These are phyloP conservation scores for Russula sp. DNA, from an alignment of 768 basidiomycete genomes.

Conservation along the genomic window DNA sequence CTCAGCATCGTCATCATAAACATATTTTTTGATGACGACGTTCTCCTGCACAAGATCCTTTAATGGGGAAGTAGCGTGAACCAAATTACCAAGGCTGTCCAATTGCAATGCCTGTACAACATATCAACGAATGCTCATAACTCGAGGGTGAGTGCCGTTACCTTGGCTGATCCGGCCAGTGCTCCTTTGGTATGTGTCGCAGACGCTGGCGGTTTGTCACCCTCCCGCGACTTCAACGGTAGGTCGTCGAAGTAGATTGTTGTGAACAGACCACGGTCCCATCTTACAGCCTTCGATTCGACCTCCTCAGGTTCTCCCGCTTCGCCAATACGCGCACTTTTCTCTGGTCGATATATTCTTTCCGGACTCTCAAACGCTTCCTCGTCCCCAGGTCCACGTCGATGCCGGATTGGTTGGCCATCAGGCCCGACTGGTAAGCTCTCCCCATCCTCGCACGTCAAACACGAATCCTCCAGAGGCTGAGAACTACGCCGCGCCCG, in stretches of 20 bases:
- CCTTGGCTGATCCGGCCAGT: slow-evolving; percentile 61
- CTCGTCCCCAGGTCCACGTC: slow-evolving; percentile 69
- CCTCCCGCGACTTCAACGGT: slow-evolving; percentile 41
- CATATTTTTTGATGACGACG: slow-evolving; percentile 66
- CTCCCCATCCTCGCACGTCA: slow-evolving; percentile 27
- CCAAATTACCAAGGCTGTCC: slow-evolving; percentile 67
- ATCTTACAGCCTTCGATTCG: slow-evolving; percentile 55
- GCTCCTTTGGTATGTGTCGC: slow-evolving; percentile 48
- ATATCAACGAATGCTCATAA: neutral
- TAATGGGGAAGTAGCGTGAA: slow-evolving; percentile 48
- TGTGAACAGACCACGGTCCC: slow-evolving; percentile 64
- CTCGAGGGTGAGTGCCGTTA: slow-evolving; percentile 25
- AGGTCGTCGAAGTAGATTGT: slow-evolving; percentile 57
- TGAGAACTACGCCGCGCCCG: slow-evolving; percentile 38
- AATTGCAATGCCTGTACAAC: slow-evolving; percentile 45
- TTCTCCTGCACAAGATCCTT: slow-evolving; percentile 55
- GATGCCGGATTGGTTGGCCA: slow-evolving; percentile 35
- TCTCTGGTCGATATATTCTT: slow-evolving; percentile 34
- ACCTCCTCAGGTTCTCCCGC: slow-evolving; percentile 24
- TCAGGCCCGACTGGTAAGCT: slow-evolving; percentile 28
- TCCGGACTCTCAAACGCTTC: slow-evolving; percentile 71
- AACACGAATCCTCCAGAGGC: slow-evolving; percentile 16
- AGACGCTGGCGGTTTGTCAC: slow-evolving; percentile 33
- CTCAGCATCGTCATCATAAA: slow-evolving; percentile 62
- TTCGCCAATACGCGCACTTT: slow-evolving; percentile 32